These are phyloP conservation scores for Aspergillus bridgeri DNA, from an alignment of 495 filamentous ascomycete genomes.

Conservation along the genomic window DNA sequence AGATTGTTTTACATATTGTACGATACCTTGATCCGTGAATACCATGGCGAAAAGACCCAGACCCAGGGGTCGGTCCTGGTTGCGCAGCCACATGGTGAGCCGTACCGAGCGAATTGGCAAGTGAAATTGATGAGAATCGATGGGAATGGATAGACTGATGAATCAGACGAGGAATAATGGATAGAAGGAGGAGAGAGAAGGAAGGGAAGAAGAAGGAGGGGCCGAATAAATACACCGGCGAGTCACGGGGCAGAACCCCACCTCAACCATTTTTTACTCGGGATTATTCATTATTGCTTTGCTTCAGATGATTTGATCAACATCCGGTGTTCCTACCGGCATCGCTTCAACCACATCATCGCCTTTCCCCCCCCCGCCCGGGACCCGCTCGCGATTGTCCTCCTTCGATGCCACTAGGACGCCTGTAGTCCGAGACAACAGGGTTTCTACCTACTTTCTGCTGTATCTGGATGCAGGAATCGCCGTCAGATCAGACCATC, in stretches of 20 bases:
- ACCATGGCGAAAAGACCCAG: constrained; percentile 33
- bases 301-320: background rate
- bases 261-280: no score
- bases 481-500: background rate
- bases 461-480: background rate
- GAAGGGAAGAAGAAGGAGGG: background rate
- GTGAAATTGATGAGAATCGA: constrained; percentile 5
- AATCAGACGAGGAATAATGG: no score
- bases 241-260: background rate
- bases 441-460: no score
- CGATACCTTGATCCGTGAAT: constrained; percentile 55
- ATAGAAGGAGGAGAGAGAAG: constrained; percentile 15
- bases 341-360: no score
- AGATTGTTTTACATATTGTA: constrained; percentile 49
- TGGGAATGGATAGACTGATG: background rate
- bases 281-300: no score
- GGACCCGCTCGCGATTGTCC: background rate
- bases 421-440: background rate
- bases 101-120: constrained; percentile 26
- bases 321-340: background rate
- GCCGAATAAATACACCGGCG: background rate
- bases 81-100: constrained; percentile 36
- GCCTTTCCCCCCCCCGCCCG: no score
- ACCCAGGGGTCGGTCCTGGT: constrained; percentile 20
- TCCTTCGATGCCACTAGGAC: background rate